Base-by-base conservation (phyloP, 2,329 filamentous ascomycete species). In the Endocalyx cinctus region DNA sequence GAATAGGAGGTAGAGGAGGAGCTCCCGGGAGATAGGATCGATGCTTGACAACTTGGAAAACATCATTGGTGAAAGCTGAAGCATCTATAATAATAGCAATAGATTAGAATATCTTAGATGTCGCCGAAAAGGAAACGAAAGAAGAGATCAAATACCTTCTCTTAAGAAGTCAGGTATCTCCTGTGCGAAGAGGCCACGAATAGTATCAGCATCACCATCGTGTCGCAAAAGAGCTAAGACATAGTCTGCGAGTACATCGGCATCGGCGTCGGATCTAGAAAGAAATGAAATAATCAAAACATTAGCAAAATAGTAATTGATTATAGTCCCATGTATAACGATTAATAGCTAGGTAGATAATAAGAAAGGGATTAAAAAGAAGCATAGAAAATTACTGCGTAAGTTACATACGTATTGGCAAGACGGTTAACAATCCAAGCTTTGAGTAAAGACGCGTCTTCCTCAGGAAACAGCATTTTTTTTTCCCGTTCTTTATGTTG, bases 231-330 rank as follows among this genome's bases (percentile, higher is more conserved):
- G 72, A 6, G 84, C 85, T 41, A 89, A 70, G n/a, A 90, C 82
- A 55, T 89, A 92, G 49, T 92, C 86, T 29, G 84, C 85, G 4
- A 92, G 77, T 5, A 90, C 84, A 51, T 88, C 85, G 19, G 81
- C 76, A 55, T 92, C 86, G 31, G 84, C 84, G 51, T 89, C 84
- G 17, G 83, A 86, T 33, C 84, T 87, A 42, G 17, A 29, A n/a
- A 38, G 30, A 17, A 33, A 19, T n/a, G 28, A 15, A n/a, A n/a
- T n/a, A n/a, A n/a, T n/a, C n/a, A n/a, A n/a, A n/a, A n/a, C n/a
- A n/a, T n/a, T n/a, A n/a, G n/a, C n/a, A n/a, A n/a, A n/a, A n/a
- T n/a, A n/a, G n/a, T n/a, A n/a, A n/a, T n/a, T n/a, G n/a, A n/a
- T n/a, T n/a, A n/a, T n/a, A n/a, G n/a, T n/a, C n/a, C n/a, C n/a